phyloP scores from a whole-genome alignment of 768 basidiomycete species.

The Trametopsis cervina region DNA sequence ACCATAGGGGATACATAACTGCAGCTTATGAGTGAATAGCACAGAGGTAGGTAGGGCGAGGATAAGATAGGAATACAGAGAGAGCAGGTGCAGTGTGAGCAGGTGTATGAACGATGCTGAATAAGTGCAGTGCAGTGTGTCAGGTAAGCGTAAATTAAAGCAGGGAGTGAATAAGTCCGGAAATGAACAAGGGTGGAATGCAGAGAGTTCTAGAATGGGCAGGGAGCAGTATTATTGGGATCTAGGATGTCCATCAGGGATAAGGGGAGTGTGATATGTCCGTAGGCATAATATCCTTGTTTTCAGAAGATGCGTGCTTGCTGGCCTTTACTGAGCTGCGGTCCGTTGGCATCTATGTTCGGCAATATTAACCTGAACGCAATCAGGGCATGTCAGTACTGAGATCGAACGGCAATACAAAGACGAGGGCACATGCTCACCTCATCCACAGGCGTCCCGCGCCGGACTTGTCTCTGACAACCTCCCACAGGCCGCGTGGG shows the following conservation, averaged over 20 bases:
- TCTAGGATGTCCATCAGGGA: too few species aligned
- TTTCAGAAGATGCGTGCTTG: neutral
- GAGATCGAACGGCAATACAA: neutral
- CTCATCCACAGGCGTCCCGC: slow-evolving; percentile 58
- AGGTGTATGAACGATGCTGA: neutral
- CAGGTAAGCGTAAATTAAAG: neutral
- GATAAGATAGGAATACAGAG: neutral
- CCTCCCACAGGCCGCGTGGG: slow-evolving; percentile 36
- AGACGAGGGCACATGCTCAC: slow-evolving; percentile 18
- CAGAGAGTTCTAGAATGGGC: too few species aligned
- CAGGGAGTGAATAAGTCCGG: neutral
- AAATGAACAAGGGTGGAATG: too few species aligned
- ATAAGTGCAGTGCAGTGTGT: neutral
- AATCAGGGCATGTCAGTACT: neutral
- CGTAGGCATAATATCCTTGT: too few species aligned
- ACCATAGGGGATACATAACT: too few species aligned
- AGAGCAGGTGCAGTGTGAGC: neutral
- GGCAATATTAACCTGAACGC: slow-evolving; percentile 4
- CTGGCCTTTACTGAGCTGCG: neutral
- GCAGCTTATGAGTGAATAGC: too few species aligned
- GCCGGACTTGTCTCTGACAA: slow-evolving; percentile 56
- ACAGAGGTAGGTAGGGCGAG: too few species aligned
- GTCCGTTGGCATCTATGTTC: slow-evolving; percentile 1
- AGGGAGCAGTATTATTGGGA: too few species aligned
- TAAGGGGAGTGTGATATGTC: neutral